Evolutionary conservation across 2,329 filamentous ascomycete genomes (phyloP).

Genomic region (Verticillium tricorpus): DNA sequence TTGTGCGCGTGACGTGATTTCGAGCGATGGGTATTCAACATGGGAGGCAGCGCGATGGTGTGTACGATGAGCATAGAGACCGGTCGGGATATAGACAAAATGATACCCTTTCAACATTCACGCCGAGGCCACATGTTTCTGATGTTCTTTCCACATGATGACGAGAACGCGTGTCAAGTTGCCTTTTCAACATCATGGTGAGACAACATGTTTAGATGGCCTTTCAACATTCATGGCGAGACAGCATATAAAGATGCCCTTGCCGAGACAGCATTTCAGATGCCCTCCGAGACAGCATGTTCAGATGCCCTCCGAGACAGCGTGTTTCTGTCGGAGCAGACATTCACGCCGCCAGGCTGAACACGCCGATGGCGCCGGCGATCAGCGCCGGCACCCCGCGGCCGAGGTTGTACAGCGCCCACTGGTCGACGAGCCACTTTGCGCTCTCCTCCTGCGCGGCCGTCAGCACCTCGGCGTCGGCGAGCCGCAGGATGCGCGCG

Average conservation of each 20-base stretch:
- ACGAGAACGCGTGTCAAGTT: too few relatives aligned
- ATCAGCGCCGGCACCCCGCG: slow-evolving; percentile 26
- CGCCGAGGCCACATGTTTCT: too few relatives aligned
- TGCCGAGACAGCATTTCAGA: too few relatives aligned
- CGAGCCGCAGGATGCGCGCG: slow-evolving; percentile 39
- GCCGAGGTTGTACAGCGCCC: slow-evolving; percentile 48
- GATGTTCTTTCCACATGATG: too few relatives aligned
- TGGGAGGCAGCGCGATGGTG: neutral
- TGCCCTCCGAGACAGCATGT: too few relatives aligned
- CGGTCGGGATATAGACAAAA: slow-evolving; percentile 1
- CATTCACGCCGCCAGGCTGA: slow-evolving; percentile 16
- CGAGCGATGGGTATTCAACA: neutral
- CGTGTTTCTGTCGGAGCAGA: too few relatives aligned
- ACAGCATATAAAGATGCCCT: too few relatives aligned
- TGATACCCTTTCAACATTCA: slow-evolving; percentile 1
- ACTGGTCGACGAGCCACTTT: slow-evolving; percentile 49
- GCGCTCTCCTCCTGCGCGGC: slow-evolving; percentile 36
- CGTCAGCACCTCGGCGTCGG: slow-evolving; percentile 27
- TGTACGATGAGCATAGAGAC: neutral
- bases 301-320: too few relatives aligned
- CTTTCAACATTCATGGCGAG: too few relatives aligned
- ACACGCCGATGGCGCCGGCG: slow-evolving; percentile 22
- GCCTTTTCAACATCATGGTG: too few relatives aligned
- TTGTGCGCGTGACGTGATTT: neutral
- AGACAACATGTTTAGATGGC: too few relatives aligned